Evolutionary conservation across 176 grass and related monocot genomes (phyloP), one percentile per base, ranked within the genome.

Genomic region (Musa itinerans): DNA sequence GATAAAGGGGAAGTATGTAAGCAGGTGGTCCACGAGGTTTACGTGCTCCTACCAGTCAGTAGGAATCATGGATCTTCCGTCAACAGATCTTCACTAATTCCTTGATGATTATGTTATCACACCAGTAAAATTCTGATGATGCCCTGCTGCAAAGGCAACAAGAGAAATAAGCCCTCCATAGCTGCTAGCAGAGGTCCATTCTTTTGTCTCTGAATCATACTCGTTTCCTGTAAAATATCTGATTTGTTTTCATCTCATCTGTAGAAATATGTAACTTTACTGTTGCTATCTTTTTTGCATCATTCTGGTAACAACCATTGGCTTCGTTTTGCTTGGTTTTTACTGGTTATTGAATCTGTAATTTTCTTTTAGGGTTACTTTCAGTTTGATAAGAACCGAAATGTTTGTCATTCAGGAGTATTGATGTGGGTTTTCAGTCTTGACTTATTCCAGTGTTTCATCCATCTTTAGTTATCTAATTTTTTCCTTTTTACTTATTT

Each of bases 1-100:
- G 81, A 87, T 50, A 82, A 79, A 63, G 85, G 81, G 21, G 85
- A 81, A 64, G 65, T 80, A 19, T 68, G 65, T 26, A 87, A 83
- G 67, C 66, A 80, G 15, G 59, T 83, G 13, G 73, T 87, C 29
- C 85, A 87, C 54, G 77, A 80, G 65, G 73, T 83, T 81, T 87
- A 78, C 69, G 78, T 49, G 66, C 76, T 73, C 24, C 71, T 87
- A 25, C 81, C 85, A 25, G 20, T 77, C 53, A 87, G 75, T 81
- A 80, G 85, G 54, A 87, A 83, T 78, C 78, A 78, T 16, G 56
- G 78, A 43, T 73, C 81, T 0, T 21, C 61, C 57, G 8, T 77
- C n/a, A 25, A 25, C 59, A 77, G 75, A 65, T 16, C 61, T 19
- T 65, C 48, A 15, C 20, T 49, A 16, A 21, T 77, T 65, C 19